Evolutionary conservation across 169 alveolate species (phyloP).

Genomic region (Pseudocohnilembus persalinus): DNA sequence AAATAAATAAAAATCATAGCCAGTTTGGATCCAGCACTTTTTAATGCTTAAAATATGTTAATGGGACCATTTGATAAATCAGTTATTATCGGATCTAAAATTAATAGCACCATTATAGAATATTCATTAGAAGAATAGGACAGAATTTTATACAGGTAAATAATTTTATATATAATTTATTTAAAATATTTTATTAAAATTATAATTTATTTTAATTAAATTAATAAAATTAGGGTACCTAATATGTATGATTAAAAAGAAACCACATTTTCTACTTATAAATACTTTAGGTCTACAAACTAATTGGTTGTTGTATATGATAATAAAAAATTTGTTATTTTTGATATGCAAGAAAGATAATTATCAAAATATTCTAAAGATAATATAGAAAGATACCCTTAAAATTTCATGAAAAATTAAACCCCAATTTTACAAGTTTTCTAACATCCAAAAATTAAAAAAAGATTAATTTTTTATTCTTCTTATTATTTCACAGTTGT

Average conservation of each 20-base stretch:
- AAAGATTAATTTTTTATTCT: too few species aligned
- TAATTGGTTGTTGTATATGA: background rate
- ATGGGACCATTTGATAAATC: constrained; percentile 19
- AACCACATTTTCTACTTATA: background rate
- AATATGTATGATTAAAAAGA: background rate
- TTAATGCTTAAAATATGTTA: background rate
- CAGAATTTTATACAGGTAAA: background rate
- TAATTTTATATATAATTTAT: too few species aligned
- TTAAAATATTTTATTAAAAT: too few species aligned
- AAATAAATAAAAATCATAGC: background rate
- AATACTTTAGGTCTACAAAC: background rate
- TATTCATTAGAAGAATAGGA: background rate
- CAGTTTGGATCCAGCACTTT: background rate
- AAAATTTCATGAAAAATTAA: background rate
- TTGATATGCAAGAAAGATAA: background rate
- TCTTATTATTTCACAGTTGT: background rate
- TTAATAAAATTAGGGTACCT: background rate
- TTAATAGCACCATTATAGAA: constrained; percentile 19
- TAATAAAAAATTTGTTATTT: background rate
- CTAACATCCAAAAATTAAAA: background rate
- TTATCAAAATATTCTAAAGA: background rate
- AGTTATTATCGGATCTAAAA: constrained; percentile 17
- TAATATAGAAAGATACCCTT: background rate
- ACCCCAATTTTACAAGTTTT: background rate
- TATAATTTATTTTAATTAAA: too few species aligned